Evolutionary conservation across 2,329 filamentous ascomycete genomes (phyloP), one percentile per base, ranked within the genome.

Genomic region (Aspergillus quadricinctus): DNA sequence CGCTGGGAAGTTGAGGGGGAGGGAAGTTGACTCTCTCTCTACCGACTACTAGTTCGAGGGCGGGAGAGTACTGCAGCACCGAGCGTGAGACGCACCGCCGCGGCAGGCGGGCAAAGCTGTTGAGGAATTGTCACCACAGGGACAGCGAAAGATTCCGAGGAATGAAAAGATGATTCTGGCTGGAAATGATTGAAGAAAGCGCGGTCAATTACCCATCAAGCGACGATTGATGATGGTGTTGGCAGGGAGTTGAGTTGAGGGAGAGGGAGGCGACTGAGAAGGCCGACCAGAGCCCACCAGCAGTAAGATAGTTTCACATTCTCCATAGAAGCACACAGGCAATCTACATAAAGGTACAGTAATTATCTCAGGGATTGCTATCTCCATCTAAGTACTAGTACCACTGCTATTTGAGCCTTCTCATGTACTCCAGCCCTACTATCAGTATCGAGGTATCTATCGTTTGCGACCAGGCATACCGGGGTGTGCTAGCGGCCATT

Each of bases 1-100:
- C 55, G 58, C 53, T 60, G 40, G 46, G 57, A 61, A 55, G 62
- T 37, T 61, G 62, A 56, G 58, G 64, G 64, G 60, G 57, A 53
- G 50, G 57, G 53, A 58, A 57, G 57, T 60, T 60, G 57, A 63
- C 35, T 23, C n/a, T 37, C 28, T 46, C 35, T 14, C 40, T 45
- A 28, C 23, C n/a, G 27, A 46, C 52, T 48, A 25, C 19, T 43
- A 48, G 54, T 55, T 51, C 28, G 19, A 54, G 48, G 10, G 48
- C 28, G 40, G 37, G 50, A 28, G 37, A 11, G 35, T 7, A 35
- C 19, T 52, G 35, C 29, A 21, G n/a, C 19, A 52, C 37, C 48
- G 48, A 46, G 23, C 28, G 48, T 14, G 40, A 52, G 28, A 19
- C 50, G 23, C 25, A 19, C 43, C 43, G 43, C 43, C 43, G 23